Conservation (phyloP, 2,329 filamentous ascomycete genomes). For the Arthrinium puccinioides region DNA sequence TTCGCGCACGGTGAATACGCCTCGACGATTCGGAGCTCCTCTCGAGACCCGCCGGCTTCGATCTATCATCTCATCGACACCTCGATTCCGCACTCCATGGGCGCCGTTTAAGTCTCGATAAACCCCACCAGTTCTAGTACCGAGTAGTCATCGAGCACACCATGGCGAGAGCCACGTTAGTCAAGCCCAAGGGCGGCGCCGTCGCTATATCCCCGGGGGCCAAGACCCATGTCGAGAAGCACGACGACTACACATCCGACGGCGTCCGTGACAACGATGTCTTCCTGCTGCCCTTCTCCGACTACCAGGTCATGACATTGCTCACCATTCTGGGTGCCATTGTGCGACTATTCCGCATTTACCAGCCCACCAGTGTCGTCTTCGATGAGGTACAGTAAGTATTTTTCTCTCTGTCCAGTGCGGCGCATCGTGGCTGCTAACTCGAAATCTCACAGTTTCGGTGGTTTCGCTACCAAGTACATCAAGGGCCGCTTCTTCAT, state of each 20-base stretch:
- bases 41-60: too few relatives aligned
- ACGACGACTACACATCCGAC: conserved; percentile 62
- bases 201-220: conserved; percentile 10
- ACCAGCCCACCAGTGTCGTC: conserved; percentile 91
- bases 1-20: too few relatives aligned
- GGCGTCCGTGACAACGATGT: conserved; percentile 87
- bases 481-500: conserved; percentile 99
- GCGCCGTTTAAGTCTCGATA: too few relatives aligned
- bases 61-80: too few relatives aligned
- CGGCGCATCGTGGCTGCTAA: conserved; percentile 7
- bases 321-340: conserved; percentile 69
- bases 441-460: conserved; percentile 58
- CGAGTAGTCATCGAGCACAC: too few relatives aligned
- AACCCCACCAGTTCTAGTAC: too few relatives aligned
- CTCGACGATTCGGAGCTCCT: too few relatives aligned
- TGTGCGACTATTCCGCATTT: conserved; percentile 91
- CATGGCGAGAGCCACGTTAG: conserved; percentile 32
- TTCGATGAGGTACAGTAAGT: conserved; percentile 99
- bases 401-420: conserved; percentile 3
- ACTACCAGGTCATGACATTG: conserved; percentile 70
- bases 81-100: too few relatives aligned
- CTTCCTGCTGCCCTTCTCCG: conserved; percentile 73
- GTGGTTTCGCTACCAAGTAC: conserved; percentile 96
- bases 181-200: conserved; percentile 25
- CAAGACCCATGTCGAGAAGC: conserved; percentile 24